Evolutionary conservation across 257 asterid genomes (phyloP), one percentile per base, ranked within the genome.

Genomic region (Solanum habrochaites): DNA sequence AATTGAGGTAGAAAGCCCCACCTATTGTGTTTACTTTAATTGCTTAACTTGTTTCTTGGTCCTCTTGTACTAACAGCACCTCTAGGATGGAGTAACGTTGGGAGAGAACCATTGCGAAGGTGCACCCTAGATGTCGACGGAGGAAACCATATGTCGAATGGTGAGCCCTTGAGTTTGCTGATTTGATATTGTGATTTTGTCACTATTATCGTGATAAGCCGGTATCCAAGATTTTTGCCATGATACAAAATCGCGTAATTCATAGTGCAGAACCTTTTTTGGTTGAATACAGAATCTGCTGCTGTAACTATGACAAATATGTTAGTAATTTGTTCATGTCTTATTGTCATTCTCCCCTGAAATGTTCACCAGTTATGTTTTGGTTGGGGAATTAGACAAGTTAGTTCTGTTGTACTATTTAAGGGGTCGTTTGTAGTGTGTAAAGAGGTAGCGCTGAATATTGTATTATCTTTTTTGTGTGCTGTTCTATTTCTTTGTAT

Each of bases 111-210:
- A 3, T 88, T 94, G 88, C 98, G 90, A 97, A 97, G 91, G 91
- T 96, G 86, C 98, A 95, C 91, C 98, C 95, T 85, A 91, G 99
- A 84, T 86, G 98, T 74, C 96, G 98, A 13, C 96, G 98, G 25
- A 97, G 95, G 98, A 97, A 97, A 87, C 92, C 92, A 84, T 97
- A 94, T 56, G 91, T 88, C 92, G 93, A 91, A 93, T 94, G 97
- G 90, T 90, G 98, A 93, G 83, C 85, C 45, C 35, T 71, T 89
- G 83, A 87, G 67, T 86, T 86, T 88, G 85, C 87, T 86, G 31
- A 66, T 62, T 12, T 27, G 66, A 27, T 35, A 56, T 9, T 47
- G 6, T 47, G 35, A 31, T 9, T 80, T 3, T 78, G 25, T 2
- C 42, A 4, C 25, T 45, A 25, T 43, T 80, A 29, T 47, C 3